phyloP scores from a whole-genome alignment of 257 asterid genomes.

The Osmanthus fragrans region DNA sequence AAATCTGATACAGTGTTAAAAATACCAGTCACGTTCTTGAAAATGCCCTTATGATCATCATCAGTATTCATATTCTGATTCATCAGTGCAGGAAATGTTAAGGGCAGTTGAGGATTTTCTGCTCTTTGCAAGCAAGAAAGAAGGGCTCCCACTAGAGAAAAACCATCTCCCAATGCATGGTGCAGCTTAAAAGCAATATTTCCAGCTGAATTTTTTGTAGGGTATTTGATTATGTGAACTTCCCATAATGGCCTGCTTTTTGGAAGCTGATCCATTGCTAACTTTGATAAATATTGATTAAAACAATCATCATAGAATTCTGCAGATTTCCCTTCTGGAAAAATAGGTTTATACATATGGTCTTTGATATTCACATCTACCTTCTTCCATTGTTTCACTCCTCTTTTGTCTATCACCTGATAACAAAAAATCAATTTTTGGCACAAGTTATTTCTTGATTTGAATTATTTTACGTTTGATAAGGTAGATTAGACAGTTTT shows the following conservation, averaged over 20 bases:
- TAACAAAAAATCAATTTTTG: background rate
- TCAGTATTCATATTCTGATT: background rate
- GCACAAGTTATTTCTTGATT: background rate
- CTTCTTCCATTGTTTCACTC: constrained; percentile 58
- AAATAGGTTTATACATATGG: constrained; percentile 43
- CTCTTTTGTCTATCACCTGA: constrained; percentile 50
- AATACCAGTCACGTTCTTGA: constrained; percentile 8
- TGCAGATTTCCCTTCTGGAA: constrained; percentile 30
- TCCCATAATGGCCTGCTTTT: constrained; percentile 66
- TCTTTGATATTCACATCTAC: constrained; percentile 52
- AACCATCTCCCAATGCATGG: constrained; percentile 79
- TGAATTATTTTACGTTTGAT: background rate
- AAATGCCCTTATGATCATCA: background rate
- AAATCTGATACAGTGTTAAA: constrained; percentile 48
- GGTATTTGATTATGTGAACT: constrained; percentile 62
- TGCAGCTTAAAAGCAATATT: constrained; percentile 56
- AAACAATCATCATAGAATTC: constrained; percentile 50
- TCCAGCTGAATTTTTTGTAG: constrained; percentile 49
- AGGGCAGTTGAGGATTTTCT: constrained; percentile 53
- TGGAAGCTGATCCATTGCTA: constrained; percentile 41
- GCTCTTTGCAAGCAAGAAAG: constrained; percentile 66
- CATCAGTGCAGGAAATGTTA: constrained; percentile 46
- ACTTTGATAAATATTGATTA: constrained; percentile 45
- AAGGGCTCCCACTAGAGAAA: constrained; percentile 74
- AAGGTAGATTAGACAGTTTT: too few relatives aligned